These are phyloP conservation scores for Exidia glandulosa DNA, from an alignment of 768 basidiomycete genomes.

Conservation along the genomic window DNA sequence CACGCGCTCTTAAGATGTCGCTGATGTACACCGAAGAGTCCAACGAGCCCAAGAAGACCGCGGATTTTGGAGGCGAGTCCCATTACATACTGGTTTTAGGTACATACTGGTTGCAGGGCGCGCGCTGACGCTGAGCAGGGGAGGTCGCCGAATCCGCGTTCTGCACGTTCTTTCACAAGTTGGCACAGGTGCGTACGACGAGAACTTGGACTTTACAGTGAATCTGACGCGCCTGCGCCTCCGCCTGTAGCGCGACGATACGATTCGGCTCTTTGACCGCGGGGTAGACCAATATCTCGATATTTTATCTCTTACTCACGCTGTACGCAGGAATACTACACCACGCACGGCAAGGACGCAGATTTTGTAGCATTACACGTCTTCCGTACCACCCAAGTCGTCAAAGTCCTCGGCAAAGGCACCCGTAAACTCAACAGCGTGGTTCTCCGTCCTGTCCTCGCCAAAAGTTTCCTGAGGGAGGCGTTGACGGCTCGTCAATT, in stretches of 20 bases:
- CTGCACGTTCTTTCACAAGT: conserved; percentile 19
- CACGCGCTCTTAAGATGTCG: no score
- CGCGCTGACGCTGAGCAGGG: not conserved
- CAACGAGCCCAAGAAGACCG: not conserved
- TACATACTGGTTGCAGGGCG: not conserved
- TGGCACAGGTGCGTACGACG: conserved; percentile 24
- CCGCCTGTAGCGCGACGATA: conserved; percentile 41
- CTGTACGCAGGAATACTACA: conserved; percentile 51
- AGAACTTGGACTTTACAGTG: no score
- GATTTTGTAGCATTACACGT: conserved; percentile 75
- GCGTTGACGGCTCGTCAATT: conserved; percentile 85
- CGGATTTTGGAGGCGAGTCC: not conserved
- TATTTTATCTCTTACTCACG: not conserved
- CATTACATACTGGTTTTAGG: not conserved
- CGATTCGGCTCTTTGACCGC: conserved; percentile 80
- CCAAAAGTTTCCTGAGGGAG: conserved; percentile 75
- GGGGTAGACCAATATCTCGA: conserved; percentile 16
- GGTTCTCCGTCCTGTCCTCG: conserved; percentile 61
- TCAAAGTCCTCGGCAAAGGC: conserved; percentile 73
- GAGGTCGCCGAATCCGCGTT: not conserved
- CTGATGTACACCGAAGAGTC: not conserved
- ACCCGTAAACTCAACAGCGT: conserved; percentile 57
- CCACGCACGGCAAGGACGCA: conserved; percentile 83
- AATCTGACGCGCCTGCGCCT: no score
- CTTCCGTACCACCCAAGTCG: conserved; percentile 80